phyloP scores from a whole-genome alignment of 2,329 filamentous ascomycete species.

The Colletotrichum karsti region DNA sequence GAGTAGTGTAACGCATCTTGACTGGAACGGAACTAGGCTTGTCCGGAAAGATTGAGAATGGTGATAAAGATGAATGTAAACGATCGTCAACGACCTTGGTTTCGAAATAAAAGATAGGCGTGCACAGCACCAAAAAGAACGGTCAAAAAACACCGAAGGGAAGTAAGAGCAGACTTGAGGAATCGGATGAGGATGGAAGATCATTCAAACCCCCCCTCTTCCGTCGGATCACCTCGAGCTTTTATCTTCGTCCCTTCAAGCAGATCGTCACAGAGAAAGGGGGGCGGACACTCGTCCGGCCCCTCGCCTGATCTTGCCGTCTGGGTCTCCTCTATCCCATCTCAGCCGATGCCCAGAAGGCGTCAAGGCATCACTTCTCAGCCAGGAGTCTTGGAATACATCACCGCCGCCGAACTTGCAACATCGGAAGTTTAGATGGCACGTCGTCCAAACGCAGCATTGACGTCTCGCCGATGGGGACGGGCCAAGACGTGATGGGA shows the following conservation, averaged over 20 bases:
- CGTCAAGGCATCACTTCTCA: background rate
- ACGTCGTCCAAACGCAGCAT: background rate
- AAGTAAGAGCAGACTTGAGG: background rate
- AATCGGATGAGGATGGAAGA: background rate
- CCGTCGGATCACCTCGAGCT: background rate
- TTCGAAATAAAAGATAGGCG: background rate
- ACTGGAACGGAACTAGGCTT: background rate
- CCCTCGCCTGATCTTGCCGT: background rate
- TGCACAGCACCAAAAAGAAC: conserved; percentile 4
- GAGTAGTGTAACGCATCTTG: conserved; percentile 15
- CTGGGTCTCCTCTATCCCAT: background rate
- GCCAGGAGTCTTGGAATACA: background rate
- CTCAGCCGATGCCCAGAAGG: background rate
- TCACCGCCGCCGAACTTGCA: conserved; percentile 5
- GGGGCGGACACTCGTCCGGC: too few relatives aligned
- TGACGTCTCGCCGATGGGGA: background rate
- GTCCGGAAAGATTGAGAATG: background rate
- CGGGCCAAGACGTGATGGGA: background rate
- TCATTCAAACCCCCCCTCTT: background rate
- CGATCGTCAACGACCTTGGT: conserved; percentile 4
- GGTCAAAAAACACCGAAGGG: background rate
- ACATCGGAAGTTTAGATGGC: conserved; percentile 17
- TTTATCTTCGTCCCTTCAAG: background rate
- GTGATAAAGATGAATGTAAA: background rate
- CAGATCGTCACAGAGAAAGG: background rate